Base-by-base conservation (phyloP, 1,139 yeast genomes). In the Ashbya aceris region DNA sequence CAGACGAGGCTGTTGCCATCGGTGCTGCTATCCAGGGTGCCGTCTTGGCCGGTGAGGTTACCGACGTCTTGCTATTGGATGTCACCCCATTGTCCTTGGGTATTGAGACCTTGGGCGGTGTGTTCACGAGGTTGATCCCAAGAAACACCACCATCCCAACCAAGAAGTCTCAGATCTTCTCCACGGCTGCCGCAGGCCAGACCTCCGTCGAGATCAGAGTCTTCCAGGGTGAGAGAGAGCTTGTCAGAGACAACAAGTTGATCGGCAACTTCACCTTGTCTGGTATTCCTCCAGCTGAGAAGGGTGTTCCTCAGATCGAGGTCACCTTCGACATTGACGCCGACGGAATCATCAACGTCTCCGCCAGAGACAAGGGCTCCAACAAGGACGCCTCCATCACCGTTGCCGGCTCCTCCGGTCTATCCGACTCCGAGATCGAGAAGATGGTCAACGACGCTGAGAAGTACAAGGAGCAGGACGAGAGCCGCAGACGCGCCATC, bases 1-100 rank as follows among this genome's bases (percentile, higher is more conserved):
- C 99, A 60, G 98, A 91, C 69, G 98, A 91, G 76, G 99, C 98
- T 52, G 99, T 91, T 56, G 98, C 98, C 63, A 86, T 91, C 73
- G 99, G 99, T 76, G 98, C 98, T 55, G 98, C 98, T 54, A 91
- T 91, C 61, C 98, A 91, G 74, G 98, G 97, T 74, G 98, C 96
- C 65, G 96, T 91, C 53, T 77, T 91, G 56, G 87, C 96, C 47
- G 98, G 98, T 74, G 97, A 93, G 68, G 96, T 93, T 58, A 91
- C 89, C 66, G 97, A 87, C 63, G 95, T 86, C 56, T 76, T 86
- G 57, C 74, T 91, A 60, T 80, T 91, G 63, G 98, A 91, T 71
- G 98, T 91, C 50, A 89, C 97, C 47, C 97, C 97, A 66, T 79
- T 91, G 64, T 87, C 97, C 40, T 76, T 91, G 55, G 97, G 97